Percentiles rank a stretch among this genome's conserved stretches.
Evolutionary conservation across 208 protist genomes (phyloP).

Genomic region (Crithidia thermophila): DNA sequence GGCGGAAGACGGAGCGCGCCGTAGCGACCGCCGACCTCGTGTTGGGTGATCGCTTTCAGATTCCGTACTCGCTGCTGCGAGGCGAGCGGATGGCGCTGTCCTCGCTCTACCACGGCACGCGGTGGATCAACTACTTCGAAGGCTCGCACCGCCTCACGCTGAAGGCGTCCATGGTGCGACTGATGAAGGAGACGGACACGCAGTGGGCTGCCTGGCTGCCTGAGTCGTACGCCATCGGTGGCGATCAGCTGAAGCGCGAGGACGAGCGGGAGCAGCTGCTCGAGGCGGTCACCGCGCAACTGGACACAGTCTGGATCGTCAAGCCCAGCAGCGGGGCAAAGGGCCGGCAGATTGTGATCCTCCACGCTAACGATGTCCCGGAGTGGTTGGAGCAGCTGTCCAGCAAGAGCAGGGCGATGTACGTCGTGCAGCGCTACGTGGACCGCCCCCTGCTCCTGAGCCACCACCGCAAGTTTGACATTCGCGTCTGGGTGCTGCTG

Average conservation of each 20-base stretch:
- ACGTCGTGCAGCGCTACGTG: slow-evolving; percentile 89
- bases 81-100: slow-evolving; percentile 52
- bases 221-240: slow-evolving; percentile 73
- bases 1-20: slow-evolving; percentile 17
- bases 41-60: slow-evolving; percentile 82
- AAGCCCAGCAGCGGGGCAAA: slow-evolving; percentile 86
- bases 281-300: slow-evolving; percentile 26
- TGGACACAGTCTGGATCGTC: slow-evolving; percentile 77
- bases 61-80: slow-evolving; percentile 76
- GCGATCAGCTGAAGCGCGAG: slow-evolving; percentile 48
- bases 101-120: slow-evolving; percentile 61
- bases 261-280: slow-evolving; percentile 64
- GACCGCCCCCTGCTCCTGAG: slow-evolving; percentile 80
- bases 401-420: slow-evolving; percentile 27
- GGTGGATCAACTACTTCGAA: slow-evolving; percentile 91
- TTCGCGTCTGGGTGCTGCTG: slow-evolving; percentile 85
- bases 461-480: slow-evolving; percentile 88
- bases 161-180: slow-evolving; percentile 75
- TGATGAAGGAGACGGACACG: slow-evolving; percentile 52
- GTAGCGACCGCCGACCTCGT: slow-evolving; percentile 64
- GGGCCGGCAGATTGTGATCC: slow-evolving; percentile 73
- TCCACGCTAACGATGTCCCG: slow-evolving; percentile 33
- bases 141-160: slow-evolving; percentile 84
- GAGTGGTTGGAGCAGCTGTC: slow-evolving; percentile 49
- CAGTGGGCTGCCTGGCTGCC: slow-evolving; percentile 70